A percentile compares a stretch with the other conserved stretches of the same genome.
These are phyloP conservation scores for Escovopsis weberi DNA, from an alignment of 2,329 filamentous ascomycete species.

Conservation along the genomic window DNA sequence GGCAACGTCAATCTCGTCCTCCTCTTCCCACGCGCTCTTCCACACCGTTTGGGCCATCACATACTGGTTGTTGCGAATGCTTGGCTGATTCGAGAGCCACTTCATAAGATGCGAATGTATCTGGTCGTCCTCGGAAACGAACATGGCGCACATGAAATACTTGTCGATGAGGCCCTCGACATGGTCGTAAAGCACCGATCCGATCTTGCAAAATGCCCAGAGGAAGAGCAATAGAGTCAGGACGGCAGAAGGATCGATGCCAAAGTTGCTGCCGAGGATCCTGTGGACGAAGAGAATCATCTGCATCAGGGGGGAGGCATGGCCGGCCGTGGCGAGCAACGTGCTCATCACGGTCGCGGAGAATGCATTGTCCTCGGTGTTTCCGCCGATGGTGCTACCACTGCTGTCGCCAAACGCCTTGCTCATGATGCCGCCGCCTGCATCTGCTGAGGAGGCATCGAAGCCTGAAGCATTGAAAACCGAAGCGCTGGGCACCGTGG, in stretches of 20 bases:
- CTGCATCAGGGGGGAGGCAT: constrained; percentile 26
- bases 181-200: constrained; percentile 20
- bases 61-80: constrained; percentile 34
- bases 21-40: constrained; percentile 42
- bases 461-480: constrained; percentile 8
- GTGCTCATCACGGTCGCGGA: constrained; percentile 24
- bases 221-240: constrained; percentile 30
- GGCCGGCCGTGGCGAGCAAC: constrained; percentile 30
- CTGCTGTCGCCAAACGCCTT: neutral
- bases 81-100: constrained; percentile 39
- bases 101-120: constrained; percentile 45
- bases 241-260: constrained; percentile 33
- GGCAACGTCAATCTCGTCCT: constrained; percentile 27
- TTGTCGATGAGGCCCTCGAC: constrained; percentile 23
- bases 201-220: constrained; percentile 29
- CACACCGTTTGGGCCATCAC: constrained; percentile 41
- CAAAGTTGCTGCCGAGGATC: constrained; percentile 28
- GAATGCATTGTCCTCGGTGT: constrained; percentile 5
- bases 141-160: constrained; percentile 37
- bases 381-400: neutral
- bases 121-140: constrained; percentile 39
- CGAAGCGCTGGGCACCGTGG: constrained; percentile 11
- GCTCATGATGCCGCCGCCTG: neutral
- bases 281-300: constrained; percentile 31
- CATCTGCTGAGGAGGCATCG: constrained; percentile 6